Percentiles rank a stretch among this genome's conserved stretches.
Evolutionary conservation across 345 rosid species (phyloP).

Genomic region (Gossypium sturtianum): DNA sequence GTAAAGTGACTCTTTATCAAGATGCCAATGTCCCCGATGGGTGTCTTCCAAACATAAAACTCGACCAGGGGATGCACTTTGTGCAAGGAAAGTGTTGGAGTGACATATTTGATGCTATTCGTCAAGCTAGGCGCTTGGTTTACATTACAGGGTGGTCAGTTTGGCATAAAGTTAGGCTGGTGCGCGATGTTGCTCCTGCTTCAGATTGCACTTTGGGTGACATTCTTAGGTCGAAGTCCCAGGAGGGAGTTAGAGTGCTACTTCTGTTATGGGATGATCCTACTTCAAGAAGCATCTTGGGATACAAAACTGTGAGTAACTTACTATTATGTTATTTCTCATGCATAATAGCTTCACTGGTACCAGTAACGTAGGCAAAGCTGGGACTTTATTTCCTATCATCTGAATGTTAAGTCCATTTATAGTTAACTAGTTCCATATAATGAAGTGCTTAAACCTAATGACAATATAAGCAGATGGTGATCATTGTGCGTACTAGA

Average conservation of each 20-base stretch:
- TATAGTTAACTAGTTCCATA: neutral
- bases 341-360: neutral
- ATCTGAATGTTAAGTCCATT: neutral
- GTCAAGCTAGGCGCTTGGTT: conserved; percentile 71
- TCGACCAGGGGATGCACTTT: conserved; percentile 59
- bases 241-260: conserved; percentile 92
- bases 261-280: conserved; percentile 98
- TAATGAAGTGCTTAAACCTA: neutral
- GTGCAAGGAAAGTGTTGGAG: conserved; percentile 86
- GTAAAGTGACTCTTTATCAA: conserved; percentile 80
- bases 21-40: conserved; percentile 95
- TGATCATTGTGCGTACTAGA: neutral
- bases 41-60: conserved; percentile 52
- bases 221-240: conserved; percentile 76
- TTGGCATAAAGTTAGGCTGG: conserved; percentile 77
- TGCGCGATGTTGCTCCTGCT: conserved; percentile 50
- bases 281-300: conserved; percentile 84
- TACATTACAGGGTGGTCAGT: conserved; percentile 97
- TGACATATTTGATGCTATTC: conserved; percentile 78
- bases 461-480: neutral
- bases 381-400: neutral
- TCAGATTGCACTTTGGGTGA: conserved; percentile 63
- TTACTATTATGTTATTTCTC: conserved; percentile 3
- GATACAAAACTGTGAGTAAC: conserved; percentile 68
- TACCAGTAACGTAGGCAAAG: neutral